Conservation (phyloP, 2,329 filamentous ascomycete species). For the Botrytis pseudocinerea region DNA sequence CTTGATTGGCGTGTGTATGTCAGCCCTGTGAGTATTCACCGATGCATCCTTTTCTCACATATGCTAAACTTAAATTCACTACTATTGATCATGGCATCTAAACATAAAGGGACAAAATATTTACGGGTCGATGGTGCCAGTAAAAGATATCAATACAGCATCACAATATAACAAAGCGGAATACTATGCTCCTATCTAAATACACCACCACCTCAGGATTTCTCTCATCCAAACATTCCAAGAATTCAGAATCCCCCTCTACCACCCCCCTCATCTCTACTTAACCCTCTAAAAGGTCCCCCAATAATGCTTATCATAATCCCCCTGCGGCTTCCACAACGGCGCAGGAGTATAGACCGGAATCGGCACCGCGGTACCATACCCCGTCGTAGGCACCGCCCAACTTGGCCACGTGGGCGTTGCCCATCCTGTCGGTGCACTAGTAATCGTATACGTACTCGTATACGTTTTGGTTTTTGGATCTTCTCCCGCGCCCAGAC, state of each 20-base stretch:
- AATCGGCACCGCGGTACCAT: conserved; percentile 31
- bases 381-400: conserved; percentile 4
- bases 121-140: neutral
- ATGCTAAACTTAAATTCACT: neutral
- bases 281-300: conserved; percentile 12
- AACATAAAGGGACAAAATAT: neutral
- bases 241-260: neutral
- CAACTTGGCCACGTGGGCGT: conserved; percentile 29
- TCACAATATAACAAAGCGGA: neutral
- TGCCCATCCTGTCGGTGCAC: conserved; percentile 36
- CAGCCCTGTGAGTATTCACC: neutral
- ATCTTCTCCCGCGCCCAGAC: conserved; percentile 20
- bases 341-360: conserved; percentile 40
- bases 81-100: neutral
- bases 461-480: conserved; percentile 35
- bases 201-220: neutral
- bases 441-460: conserved; percentile 39
- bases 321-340: conserved; percentile 36
- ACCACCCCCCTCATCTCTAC: neutral
- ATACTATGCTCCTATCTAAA: neutral
- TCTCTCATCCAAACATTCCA: neutral
- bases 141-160: neutral
- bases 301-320: conserved; percentile 24
- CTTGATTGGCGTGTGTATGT: neutral
- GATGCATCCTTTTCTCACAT: neutral